These are phyloP conservation scores for Trichosanthes truncata DNA, from an alignment of 306 rosid species.

Conservation along the genomic window DNA sequence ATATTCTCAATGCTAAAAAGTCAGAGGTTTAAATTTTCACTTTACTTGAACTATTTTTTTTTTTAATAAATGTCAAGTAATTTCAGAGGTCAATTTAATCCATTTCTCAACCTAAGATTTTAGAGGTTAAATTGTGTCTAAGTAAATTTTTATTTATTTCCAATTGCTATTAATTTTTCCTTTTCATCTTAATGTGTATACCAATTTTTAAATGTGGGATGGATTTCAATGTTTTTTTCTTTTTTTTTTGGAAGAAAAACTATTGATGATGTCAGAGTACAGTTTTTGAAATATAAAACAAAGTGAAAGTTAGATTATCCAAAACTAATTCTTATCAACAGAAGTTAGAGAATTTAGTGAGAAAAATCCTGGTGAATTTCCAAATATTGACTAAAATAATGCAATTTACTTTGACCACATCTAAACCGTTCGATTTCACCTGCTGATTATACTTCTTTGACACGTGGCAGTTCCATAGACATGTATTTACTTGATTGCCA, in stretches of 20 bases:
- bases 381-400: neutral
- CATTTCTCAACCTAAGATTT: too few relatives aligned
- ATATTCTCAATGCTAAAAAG: too few relatives aligned
- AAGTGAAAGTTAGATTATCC: neutral
- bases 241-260: neutral
- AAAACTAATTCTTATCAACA: neutral
- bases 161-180: too few relatives aligned
- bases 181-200: too few relatives aligned
- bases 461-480: neutral
- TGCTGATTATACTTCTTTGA: neutral
- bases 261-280: neutral
- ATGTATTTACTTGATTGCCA: neutral
- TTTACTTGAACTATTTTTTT: too few relatives aligned
- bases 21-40: too few relatives aligned
- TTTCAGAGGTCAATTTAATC: neutral
- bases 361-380: neutral
- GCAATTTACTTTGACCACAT: neutral
- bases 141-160: too few relatives aligned
- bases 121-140: too few relatives aligned
- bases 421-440: neutral
- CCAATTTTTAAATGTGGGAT: neutral
- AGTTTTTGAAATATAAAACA: neutral
- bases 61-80: too few relatives aligned
- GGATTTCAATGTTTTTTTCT: neutral
- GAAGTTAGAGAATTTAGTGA: neutral